phyloP scores from a whole-genome alignment of 2,329 filamentous ascomycete genomes.

The Escovopsis sp. region DNA sequence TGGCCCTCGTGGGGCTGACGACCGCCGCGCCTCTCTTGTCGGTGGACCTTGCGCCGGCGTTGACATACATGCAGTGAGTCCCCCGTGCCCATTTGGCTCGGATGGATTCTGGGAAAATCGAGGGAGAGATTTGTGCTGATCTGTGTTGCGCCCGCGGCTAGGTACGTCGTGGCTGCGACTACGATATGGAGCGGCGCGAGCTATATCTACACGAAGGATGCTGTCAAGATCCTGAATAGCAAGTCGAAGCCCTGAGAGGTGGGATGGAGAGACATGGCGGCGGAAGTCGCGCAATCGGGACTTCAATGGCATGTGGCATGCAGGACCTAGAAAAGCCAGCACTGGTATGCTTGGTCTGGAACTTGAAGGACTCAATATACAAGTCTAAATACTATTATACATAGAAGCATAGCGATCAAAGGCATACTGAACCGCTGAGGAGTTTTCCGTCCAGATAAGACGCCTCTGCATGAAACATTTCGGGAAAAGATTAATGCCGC shows the following conservation, averaged over 20 bases:
- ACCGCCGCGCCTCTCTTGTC: conserved; percentile 65
- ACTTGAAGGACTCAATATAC: too few species aligned
- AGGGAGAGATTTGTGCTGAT: conserved; percentile 1
- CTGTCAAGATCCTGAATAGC: conserved; percentile 62
- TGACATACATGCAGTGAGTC: conserved; percentile 51
- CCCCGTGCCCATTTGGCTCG: neutral
- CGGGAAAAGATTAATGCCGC: neutral
- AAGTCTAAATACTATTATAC: too few species aligned
- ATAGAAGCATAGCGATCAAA: too few species aligned
- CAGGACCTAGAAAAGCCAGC: too few species aligned
- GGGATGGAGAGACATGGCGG: too few species aligned
- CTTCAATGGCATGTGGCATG: neutral
- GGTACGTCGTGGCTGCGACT: conserved; percentile 73
- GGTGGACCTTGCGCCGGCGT: conserved; percentile 37
- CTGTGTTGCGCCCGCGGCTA: conserved; percentile 19
- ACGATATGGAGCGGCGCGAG: conserved; percentile 90
- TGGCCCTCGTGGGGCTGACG: conserved; percentile 72
- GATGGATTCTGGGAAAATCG: neutral
- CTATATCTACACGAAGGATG: conserved; percentile 82
- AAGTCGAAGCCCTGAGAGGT: conserved; percentile 11
- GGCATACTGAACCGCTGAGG: too few species aligned
- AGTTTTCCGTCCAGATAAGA: too few species aligned
- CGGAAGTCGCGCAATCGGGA: too few species aligned
- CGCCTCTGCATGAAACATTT: neutral
- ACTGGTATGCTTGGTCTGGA: too few species aligned